Evolutionary conservation across 805 yeast species (phyloP), one percentile per base, ranked within the genome.

Genomic region (Metschnikowia colocasiae): DNA sequence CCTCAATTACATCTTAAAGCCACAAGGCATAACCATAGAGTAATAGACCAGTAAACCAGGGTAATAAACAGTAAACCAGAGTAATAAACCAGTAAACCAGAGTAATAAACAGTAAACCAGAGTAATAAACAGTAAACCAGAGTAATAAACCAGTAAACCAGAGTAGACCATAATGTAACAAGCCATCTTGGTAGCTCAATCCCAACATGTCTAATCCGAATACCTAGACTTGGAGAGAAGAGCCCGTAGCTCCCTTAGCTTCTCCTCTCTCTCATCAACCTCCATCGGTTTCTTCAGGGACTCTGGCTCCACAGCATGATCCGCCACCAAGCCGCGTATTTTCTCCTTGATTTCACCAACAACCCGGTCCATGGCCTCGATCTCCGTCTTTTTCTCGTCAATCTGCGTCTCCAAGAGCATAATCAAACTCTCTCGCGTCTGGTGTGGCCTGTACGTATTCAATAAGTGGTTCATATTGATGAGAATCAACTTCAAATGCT

Each of bases 401-500:
- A 92, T 79, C 59, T 86, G 90, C 45, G 80, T 83, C 57, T 78
- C 81, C 61, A 88, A 67, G 45, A 85, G 71, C 73, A 88, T 74
- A 36, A 90, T 87, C 53, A 94, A 72, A 42, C 91, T 83, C 59
- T 94, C 99, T 44, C 97, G 75, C 3, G 96, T 85, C 62, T 94
- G 99, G 65, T 94, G 98, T 2, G 97, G 94, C 51, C 99, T 74
- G 65, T 94, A 94, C 44, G 91, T 90, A 63, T 94, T 94, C 49
- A 94, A 69, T 31, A 94, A 69, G 63, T 94, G 98, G 62, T 94
- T 97, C 53, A 94, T 82, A 60, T 94, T 94, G 60, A 92, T 85
- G 44, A 94, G 69, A 9, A 92, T 81, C 12, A 85, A 76, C 52
- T 95, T 79, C 32, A 94, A 80, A 54, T 88, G 81, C 53, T 90